phyloP scores from a whole-genome alignment of 176 grass and related monocot genomes.

The Carex pumila region DNA sequence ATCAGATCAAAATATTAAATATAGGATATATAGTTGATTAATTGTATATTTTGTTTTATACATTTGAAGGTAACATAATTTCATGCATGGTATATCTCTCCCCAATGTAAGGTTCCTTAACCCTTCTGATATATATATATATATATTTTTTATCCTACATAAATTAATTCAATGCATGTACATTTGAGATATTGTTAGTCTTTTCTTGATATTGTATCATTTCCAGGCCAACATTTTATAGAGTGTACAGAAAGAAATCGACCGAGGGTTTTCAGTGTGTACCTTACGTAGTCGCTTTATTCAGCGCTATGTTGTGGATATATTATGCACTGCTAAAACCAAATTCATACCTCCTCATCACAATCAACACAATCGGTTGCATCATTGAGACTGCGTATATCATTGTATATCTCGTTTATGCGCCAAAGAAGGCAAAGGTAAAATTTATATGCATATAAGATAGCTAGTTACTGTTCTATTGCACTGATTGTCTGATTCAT shows the following conservation, averaged over 20 bases:
- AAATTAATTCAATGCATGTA: background rate
- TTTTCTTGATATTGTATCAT: background rate
- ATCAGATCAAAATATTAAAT: background rate
- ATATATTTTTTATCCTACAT: background rate
- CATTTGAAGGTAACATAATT: conserved; percentile 69
- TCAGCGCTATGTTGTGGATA: conserved; percentile 90
- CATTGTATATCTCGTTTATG: conserved; percentile 57
- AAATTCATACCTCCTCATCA: conserved; percentile 49
- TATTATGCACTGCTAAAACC: conserved; percentile 71
- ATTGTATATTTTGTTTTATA: background rate
- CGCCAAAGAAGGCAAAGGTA: conserved; percentile 38
- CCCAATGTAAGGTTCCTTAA: conserved; percentile 49
- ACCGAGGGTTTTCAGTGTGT: conserved; percentile 80
- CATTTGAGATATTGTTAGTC: background rate
- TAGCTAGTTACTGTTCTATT: background rate
- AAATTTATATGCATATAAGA: background rate
- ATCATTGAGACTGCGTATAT: conserved; percentile 59
- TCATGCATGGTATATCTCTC: conserved; percentile 78
- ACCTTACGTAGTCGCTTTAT: conserved; percentile 77
- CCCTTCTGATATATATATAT: background rate
- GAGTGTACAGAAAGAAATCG: conserved; percentile 78
- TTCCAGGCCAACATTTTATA: conserved; percentile 81
- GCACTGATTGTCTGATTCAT: background rate
- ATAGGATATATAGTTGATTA: background rate
- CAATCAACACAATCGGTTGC: conserved; percentile 73